Conservation (phyloP, 2,329 filamentous ascomycete genomes). For the Ampelomyces quisqualis region DNA sequence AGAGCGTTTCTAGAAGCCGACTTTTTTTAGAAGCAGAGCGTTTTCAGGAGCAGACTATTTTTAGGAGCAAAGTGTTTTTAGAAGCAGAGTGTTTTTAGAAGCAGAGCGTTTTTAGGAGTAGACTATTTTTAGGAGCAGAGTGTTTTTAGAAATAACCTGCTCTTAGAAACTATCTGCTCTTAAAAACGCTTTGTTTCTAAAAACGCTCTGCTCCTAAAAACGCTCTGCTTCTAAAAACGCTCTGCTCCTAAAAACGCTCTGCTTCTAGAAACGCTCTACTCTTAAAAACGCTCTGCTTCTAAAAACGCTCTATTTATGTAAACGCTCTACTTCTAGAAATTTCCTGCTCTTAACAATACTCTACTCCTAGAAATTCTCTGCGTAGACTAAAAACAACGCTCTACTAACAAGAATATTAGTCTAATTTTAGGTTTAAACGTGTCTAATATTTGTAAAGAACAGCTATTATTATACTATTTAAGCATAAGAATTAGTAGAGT, state of each 20-base stretch:
- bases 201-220: no score
- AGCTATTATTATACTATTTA: not conserved
- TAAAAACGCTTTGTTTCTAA: no score
- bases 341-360: not conserved
- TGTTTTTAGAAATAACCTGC: constrained; percentile 2
- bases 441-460: not conserved
- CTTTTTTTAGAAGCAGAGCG: not conserved
- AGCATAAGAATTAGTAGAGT: not conserved
- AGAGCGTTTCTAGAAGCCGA: no score
- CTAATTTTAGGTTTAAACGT: not conserved
- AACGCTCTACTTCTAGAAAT: not conserved
- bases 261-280: no score
- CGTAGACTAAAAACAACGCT: not conserved
- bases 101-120: constrained; percentile 3
- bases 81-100: no score
- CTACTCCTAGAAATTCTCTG: not conserved
- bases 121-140: not conserved
- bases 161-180: no score
- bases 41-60: constrained; percentile 3
- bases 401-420: not conserved
- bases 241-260: no score
- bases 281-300: no score
- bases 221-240: no score
- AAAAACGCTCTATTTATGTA: no score
- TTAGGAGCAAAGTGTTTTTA: not conserved